A percentile compares a stretch with the other conserved stretches of the same genome.
Evolutionary conservation across 2,329 filamentous ascomycete genomes (phyloP).

Genomic region (Cercospora citrullina): DNA sequence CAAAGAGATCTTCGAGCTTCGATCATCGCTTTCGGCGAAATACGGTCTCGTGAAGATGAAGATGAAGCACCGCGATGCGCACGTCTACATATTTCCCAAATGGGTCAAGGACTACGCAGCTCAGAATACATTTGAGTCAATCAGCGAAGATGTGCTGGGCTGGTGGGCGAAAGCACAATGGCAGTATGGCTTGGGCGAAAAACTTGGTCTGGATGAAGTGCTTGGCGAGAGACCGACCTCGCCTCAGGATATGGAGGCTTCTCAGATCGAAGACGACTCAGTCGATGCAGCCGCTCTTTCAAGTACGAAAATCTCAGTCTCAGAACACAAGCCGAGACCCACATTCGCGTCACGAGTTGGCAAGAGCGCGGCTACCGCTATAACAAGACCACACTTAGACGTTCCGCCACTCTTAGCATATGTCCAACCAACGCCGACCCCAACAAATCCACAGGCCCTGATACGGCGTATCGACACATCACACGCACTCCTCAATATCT

Average conservation of each 20-base stretch:
- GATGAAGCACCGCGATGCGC: conserved; percentile 82
- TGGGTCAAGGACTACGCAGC: conserved; percentile 87
- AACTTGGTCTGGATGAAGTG: conserved; percentile 70
- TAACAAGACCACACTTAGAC: conserved; percentile 38
- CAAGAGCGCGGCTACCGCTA: conserved; percentile 16
- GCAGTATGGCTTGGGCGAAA: conserved; percentile 78
- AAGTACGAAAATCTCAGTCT: conserved; percentile 55
- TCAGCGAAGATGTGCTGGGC: conserved; percentile 87
- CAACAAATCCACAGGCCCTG: conserved; percentile 53
- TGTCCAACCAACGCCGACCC: conserved; percentile 59
- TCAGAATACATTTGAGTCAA: conserved; percentile 79
- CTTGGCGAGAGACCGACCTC: conserved; percentile 50
- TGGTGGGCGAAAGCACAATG: conserved; percentile 96
- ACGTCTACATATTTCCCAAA: conserved; percentile 89
- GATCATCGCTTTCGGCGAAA: conserved; percentile 66
- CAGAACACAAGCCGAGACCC: conserved; percentile 49
- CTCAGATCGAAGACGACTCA: conserved; percentile 28
- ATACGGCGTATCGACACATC: conserved; percentile 88
- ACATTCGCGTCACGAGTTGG: conserved; percentile 40
- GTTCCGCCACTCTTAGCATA: conserved; percentile 80
- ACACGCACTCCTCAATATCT: conserved; percentile 75
- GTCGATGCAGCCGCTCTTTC: conserved; percentile 34
- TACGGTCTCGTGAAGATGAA: conserved; percentile 78
- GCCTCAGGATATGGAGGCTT: conserved; percentile 33
- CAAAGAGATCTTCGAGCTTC: conserved; percentile 69